Evolutionary conservation across 2,329 filamentous ascomycete species (phyloP), one percentile per base, ranked within the genome.

Genomic region (Colletotrichum euphorbiae): DNA sequence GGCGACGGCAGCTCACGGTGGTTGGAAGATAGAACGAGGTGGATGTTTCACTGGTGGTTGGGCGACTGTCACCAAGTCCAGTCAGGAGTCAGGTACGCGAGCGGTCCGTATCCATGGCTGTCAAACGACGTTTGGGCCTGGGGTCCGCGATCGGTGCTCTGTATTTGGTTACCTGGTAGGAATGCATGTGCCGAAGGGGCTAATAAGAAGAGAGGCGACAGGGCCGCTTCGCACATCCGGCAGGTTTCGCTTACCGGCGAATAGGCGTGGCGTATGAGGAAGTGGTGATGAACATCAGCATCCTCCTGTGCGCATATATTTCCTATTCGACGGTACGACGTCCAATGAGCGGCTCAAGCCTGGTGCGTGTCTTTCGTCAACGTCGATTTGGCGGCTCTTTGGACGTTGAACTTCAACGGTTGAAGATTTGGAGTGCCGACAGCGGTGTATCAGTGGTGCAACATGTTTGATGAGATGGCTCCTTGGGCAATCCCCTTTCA

Each of bases 261-360:
- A 64, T 68, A 17, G 33, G 51, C 42, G 17, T 36, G 28, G 36
- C 45, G 36, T 12, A 33, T 19, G 19, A 21, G 31, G 17, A 43
- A 28, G 19, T 52, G 31, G 54, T 13, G 45, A 59, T 48, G 61
- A 59, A 61, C 31, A 54, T 59, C 61, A 68, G 54, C 65, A 68
- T 64, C 28, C 31, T 48, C 52, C 15, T 54, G 46, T 13, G 19
- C 24, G 60, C n/a, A 21, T 33, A 51, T 24, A 54, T 60, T 48
- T 28, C 59, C 21, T 63, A 38, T 43, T 57, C 50, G 58, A 55
- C 21, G 15, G 17, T 31, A 17, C 28, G 33, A 43, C 21, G 11
- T 46, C 13, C 21, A 36, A 54, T 42, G 28, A 51, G 42, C 57
- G 36, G 13, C 17, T 8, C n/a, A 52, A 11, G 9, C 11, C 33